Evolutionary conservation across 352 stramenopile genomes (phyloP), one percentile per base, ranked within the genome.

Genomic region (Phytophthora podocarpi): DNA sequence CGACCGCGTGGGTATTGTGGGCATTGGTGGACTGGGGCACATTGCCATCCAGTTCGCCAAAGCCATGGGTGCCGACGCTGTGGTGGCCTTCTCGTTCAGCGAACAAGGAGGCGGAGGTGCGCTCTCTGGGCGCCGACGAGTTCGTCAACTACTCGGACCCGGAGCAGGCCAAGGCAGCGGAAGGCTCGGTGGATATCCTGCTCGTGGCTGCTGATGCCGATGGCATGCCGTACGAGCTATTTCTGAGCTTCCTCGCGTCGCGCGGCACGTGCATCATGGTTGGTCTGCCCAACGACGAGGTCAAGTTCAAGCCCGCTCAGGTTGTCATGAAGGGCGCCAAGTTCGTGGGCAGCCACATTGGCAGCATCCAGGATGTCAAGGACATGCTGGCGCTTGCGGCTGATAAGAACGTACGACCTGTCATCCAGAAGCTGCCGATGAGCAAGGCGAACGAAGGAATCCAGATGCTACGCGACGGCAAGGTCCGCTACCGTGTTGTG

Each of bases 21-120:
- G 90, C 8, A 86, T 96, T 31, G 90, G 90, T 20, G 90, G 90
- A 11, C 67, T 97, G 13, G 89, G 89, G 11, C 90, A 97, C 66
- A 60, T 97, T 48, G 88, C 46, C 15, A 74, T 97, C 27, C 92
- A 96, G 70, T 89, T 96, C 41, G 78, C 73, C 16, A 74, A 79
- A 1, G 87, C 82, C 9, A 72, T 96, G 34, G 82, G 80, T 12
- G 71, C 64, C 13, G 67, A 75, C 4, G 62, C 85, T 0, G 76
- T 85, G 0, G 78, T 87, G 10, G 85, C 88, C 0, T 77, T 97
- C 48, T 15, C 76, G 76, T 24, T 83, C 70, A 16, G 59, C 56
- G 7, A 79, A 57, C 31, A 97, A 96, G 70, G 72, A 88, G 47
- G 39, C 47, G 0, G 68, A 84, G 35, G 77, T 83, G 7, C 49